Evolutionary conservation across 768 basidiomycete genomes (phyloP), one percentile per base, ranked within the genome.

Genomic region (Trametes elegans): DNA sequence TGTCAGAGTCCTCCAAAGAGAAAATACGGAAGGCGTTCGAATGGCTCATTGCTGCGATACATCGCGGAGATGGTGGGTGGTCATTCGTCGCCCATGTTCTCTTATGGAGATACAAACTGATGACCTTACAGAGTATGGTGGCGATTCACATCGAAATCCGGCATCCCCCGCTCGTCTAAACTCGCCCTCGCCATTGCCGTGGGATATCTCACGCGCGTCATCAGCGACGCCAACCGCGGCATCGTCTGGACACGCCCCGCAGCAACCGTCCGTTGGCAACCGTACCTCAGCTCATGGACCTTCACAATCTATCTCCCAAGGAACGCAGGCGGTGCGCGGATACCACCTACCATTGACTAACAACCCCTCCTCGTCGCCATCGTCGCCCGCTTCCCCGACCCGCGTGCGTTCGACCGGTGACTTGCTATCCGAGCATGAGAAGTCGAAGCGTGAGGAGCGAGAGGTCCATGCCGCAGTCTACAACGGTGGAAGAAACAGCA

Each of bases 21-120:
- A 90, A 87, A 73, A 88, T 94, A 74, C 81, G 84, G 49, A 78
- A 78, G 42, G 80, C 81, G 0, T 90, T 94, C 66, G 80, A 82
- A 35, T 93, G 81, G 75, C 67, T 93, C n/a, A 67, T 93, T 55
- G 81, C 27, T 11, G 55, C 58, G 13, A 56, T 63, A 26, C 27
- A 24, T 7, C 43, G 38, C 10, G 48, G 52, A 28, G 48, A 32
- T 57, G 51, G 61, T 60, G 73, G 56, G 63, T 64, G 49, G n/a
- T n/a, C n/a, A n/a, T n/a, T 21, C 13, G n/a, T 27, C 66, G 73
- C 18, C 74, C 76, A 7, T 61, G 75, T 14, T 34, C 36, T n/a
- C 19, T 9, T 16, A 46, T 41, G 21, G 8, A 16, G 32, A 9
- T 18, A n/a, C 13, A 6, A n/a, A 13, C 28, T 27, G 43, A 26